Evolutionary conservation across 306 rosid genomes (phyloP), one percentile per base, ranked within the genome.

Genomic region (Corylus avellana): DNA sequence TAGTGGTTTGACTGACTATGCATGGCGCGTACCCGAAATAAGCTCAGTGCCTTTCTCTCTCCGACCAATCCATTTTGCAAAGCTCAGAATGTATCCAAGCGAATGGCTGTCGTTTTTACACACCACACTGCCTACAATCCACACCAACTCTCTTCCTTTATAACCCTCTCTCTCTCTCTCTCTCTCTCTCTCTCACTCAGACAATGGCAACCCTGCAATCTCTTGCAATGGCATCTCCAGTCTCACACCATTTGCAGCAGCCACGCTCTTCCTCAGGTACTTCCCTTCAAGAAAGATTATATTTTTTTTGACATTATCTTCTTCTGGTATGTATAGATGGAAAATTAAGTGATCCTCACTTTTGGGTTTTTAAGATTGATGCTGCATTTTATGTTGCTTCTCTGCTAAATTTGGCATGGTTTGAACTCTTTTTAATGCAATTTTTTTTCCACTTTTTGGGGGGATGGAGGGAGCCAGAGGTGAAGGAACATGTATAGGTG

Each of bases 191-290:
- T 72, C 79, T 70, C 54, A 77, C 75, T 25, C 47, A 8, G 3
- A 82, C 86, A 82, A 96, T 93, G 99, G 94, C 98, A 62, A 67
- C 96, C 79, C 77, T 96, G 74, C 94, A 89, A 59, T 88, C 90
- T 86, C 92, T 93, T 63, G 92, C 91, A n/a, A 79, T 88, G 56
- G 86, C 92, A 48, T 88, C 92, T 83, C 89, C 91, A 0, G 76
- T 87, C 82, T 88, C 89, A 72, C 87, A 85, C 70, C 81, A 87
- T 70, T 85, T 86, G 55, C 97, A 80, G 64, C 91, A 85, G 69
- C 80, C 97, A 61, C 87, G 89, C 37, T 86, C 88, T 64, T 77
- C 39, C 80, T 78, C 85, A 68, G 96, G 94, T 91, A 87, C 80
- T 63, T 47, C 81, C 80, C 78, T 76, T 44, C 27, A 14, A 10